Evolutionary conservation across 805 yeast genomes (phyloP).

Genomic region (Torulaspora delbrueckii): DNA sequence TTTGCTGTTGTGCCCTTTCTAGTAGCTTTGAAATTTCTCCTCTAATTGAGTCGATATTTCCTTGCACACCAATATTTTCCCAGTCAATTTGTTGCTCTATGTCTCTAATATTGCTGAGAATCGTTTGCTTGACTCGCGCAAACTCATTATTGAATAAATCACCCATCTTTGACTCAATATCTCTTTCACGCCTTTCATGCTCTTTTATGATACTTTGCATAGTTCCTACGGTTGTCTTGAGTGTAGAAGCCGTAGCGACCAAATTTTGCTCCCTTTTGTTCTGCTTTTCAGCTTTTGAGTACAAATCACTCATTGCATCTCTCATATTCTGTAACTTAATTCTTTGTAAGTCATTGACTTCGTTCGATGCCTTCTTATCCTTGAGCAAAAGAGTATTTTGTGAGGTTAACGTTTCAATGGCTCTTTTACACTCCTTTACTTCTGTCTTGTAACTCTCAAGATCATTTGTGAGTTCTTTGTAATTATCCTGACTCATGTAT

Average conservation of each 20-base stretch:
- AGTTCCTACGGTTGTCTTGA: conserved; percentile 17
- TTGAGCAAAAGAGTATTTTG: conserved; percentile 35
- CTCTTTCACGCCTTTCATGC: conserved; percentile 22
- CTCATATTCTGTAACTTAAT: conserved; percentile 25
- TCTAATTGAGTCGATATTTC: conserved; percentile 19
- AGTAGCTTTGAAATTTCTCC: conserved; percentile 18
- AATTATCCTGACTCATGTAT: conserved; percentile 55
- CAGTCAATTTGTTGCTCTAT: conserved; percentile 11
- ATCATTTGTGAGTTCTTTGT: conserved; percentile 46
- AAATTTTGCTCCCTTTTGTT: conserved; percentile 28
- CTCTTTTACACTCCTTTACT: conserved; percentile 43
- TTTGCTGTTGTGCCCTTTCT: conserved; percentile 15
- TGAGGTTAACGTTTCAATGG: conserved; percentile 37
- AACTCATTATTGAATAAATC: conserved; percentile 24
- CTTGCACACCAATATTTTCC: conserved; percentile 14
- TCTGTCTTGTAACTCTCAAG: conserved; percentile 48
- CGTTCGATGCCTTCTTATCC: conserved; percentile 30
- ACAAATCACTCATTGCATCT: conserved; percentile 24
- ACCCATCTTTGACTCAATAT: conserved; percentile 20
- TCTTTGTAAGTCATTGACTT: conserved; percentile 27
- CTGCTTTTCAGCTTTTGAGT: conserved; percentile 26
- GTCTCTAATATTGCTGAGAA: conserved; percentile 16
- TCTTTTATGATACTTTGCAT: conserved; percentile 22
- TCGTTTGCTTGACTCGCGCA: conserved; percentile 15
- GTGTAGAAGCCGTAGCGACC: conserved; percentile 19